Evolutionary conservation across 179 eudicot genomes (phyloP), one percentile per base, ranked within the genome.

Genomic region (Gypsophila paniculata): DNA sequence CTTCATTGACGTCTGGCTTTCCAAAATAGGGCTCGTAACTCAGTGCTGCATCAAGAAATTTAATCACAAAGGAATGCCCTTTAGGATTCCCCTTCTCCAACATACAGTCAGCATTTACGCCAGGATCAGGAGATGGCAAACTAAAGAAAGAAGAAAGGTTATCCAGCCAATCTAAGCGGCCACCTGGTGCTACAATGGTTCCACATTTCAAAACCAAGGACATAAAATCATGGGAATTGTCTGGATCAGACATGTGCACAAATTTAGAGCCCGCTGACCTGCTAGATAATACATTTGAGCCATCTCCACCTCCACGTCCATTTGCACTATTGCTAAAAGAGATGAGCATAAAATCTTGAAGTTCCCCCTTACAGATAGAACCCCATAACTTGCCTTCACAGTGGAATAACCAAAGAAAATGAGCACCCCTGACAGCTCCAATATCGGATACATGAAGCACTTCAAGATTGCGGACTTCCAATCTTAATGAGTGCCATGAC

Each of bases 251-350:
- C 57, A 91, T 38, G 74, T 80, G 80, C 60, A 88, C 79, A 68
- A 94, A 76, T 82, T 87, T 89, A 74, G 85, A 83, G 71, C 96
- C 99, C 14, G 96, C 85, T 74, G 74, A 77, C 74, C 85, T 79
- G 77, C 86, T 82, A 61, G 90, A 88, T 69, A 94, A 78, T 29
- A 83, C 76, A 80, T 91, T 94, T 79, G 92, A 90, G 72, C 93
- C 99, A 79, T 85, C 95, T 61, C 99, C 99, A 79, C 82, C 86
- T 75, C 99, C 97, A 77, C 97, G 99, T 38, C 96, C 90, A 71
- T 72, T 85, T 55, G 91, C 61, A 71, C 90, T 84, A 77, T 92
- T 77, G 80, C 79, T 77, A 79, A 91, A 88, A 9, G 89, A 85
- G 55, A 92, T 83, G 70, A 94, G 83, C 80, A 90, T 85, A 57